Evolutionary conservation across 208 protist species (phyloP).

Genomic region (Kentomonas sorsogonicus): DNA sequence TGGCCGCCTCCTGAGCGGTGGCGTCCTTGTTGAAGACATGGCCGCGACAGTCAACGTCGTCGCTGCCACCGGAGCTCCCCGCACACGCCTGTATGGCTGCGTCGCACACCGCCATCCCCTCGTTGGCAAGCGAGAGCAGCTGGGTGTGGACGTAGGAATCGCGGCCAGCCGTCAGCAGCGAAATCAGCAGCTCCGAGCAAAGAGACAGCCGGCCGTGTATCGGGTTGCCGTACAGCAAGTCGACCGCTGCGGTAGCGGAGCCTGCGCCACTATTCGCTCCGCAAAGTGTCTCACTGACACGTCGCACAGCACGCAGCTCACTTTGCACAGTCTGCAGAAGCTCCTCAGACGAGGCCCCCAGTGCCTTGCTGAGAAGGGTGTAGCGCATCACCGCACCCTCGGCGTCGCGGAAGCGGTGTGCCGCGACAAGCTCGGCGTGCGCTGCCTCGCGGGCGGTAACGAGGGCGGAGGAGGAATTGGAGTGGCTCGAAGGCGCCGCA

Average conservation of each 20-base stretch:
- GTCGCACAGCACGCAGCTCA: too few species aligned
- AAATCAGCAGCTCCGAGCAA: conserved; percentile 40
- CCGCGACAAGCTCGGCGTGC: conserved; percentile 24
- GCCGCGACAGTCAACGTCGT: conserved; percentile 82
- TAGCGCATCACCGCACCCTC: conserved; percentile 66
- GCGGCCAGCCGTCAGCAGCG: conserved; percentile 9
- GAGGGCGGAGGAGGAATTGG: background rate
- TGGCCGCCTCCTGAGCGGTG: conserved; percentile 26
- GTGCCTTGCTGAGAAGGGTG: conserved; percentile 32
- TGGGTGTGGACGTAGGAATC: too few species aligned
- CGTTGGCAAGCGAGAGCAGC: too few species aligned
- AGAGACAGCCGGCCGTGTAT: conserved; percentile 70
- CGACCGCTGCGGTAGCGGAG: conserved; percentile 6
- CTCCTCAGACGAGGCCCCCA: too few species aligned
- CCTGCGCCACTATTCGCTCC: background rate
- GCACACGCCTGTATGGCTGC: too few species aligned
- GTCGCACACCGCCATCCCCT: too few species aligned
- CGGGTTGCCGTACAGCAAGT: conserved; percentile 51
- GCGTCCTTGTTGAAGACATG: conserved; percentile 67
- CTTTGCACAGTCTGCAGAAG: too few species aligned
- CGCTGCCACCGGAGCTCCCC: conserved; percentile 6
- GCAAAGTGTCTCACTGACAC: too few species aligned
- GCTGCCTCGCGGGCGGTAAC: conserved; percentile 1
- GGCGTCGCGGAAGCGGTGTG: conserved; percentile 55
- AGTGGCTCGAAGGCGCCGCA: background rate